Percentiles rank a stretch among this genome's conserved stretches.
These are phyloP conservation scores for Vigna nakashimae DNA, from an alignment of 306 rosid genomes.

Conservation along the genomic window DNA sequence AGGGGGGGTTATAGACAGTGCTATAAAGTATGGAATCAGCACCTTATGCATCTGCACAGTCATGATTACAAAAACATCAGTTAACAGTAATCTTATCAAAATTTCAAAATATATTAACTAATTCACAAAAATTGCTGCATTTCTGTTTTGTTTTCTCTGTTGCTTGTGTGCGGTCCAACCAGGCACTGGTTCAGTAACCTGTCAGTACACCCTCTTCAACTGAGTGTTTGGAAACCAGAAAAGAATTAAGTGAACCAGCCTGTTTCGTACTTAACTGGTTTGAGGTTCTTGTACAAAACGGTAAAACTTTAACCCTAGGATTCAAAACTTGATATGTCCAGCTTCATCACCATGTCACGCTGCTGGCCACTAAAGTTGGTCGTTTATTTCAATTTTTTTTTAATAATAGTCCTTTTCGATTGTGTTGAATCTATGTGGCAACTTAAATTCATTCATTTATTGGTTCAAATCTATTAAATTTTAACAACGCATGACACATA, in stretches of 20 bases:
- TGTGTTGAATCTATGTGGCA: neutral
- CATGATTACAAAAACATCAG: conserved; percentile 33
- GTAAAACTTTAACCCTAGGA: neutral
- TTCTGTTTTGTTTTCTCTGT: conserved; percentile 16
- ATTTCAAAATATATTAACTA: conserved; percentile 1
- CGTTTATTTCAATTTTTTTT: neutral
- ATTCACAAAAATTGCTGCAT: neutral
- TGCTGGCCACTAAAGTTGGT: neutral
- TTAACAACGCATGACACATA: neutral
- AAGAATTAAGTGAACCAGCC: neutral
- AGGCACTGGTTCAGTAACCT: neutral
- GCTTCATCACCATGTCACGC: neutral
- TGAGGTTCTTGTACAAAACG: neutral
- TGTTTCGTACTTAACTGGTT: neutral
- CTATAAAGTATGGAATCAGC: conserved; percentile 79
- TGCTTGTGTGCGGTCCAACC: neutral
- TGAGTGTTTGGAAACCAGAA: neutral
- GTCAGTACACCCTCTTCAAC: neutral
- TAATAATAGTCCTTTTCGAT: neutral
- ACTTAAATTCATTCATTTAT: neutral
- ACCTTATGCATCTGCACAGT: conserved; percentile 84
- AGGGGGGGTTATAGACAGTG: conserved; percentile 76
- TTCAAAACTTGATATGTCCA: neutral
- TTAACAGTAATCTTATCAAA: conserved; percentile 8
- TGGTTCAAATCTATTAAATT: neutral